Percentiles rank a stretch among this genome's conserved stretches.
phyloP scores from a whole-genome alignment of 73 alveolate species.

The Symbiodinium natans region DNA sequence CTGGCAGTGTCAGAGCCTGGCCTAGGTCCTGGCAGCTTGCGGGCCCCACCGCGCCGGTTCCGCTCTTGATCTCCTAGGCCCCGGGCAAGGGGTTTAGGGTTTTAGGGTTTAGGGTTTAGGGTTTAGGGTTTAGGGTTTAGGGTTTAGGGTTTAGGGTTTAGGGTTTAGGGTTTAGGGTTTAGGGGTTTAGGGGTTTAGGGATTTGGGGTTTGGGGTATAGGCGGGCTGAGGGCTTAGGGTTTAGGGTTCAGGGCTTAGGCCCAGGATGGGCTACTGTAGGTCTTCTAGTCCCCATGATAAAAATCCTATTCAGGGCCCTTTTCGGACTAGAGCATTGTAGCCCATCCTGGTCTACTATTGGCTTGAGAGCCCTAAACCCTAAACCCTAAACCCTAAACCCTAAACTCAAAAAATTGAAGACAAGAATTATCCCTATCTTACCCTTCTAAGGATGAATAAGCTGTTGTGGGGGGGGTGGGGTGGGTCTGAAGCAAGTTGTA shows the following conservation, averaged over 20 bases:
- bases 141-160: background rate
- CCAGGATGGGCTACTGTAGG: no score
- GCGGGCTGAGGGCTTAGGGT: background rate
- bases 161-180: background rate
- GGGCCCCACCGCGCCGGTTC: conserved; percentile 40
- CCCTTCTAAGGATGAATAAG: no score
- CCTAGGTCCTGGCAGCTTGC: conserved; percentile 52
- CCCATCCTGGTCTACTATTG: no score
- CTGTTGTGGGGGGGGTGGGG: no score
- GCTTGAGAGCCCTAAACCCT: no score
- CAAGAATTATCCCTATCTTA: no score
- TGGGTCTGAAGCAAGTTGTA: no score
- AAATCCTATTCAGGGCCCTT: no score
- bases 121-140: background rate
- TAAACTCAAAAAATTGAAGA: no score
- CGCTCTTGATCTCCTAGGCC: conserved; percentile 34
- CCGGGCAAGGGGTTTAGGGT: background rate
- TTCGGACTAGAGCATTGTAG: no score
- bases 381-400: no score
- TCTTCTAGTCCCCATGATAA: no score
- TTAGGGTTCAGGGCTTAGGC: background rate
- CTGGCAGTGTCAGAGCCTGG: conserved; percentile 5
- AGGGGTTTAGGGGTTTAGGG: background rate
- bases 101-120: background rate
- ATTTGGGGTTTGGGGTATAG: background rate